These are phyloP conservation scores for Neofusicoccum kwambonambiense DNA, from an alignment of 2,329 filamentous ascomycete species.

Conservation along the genomic window DNA sequence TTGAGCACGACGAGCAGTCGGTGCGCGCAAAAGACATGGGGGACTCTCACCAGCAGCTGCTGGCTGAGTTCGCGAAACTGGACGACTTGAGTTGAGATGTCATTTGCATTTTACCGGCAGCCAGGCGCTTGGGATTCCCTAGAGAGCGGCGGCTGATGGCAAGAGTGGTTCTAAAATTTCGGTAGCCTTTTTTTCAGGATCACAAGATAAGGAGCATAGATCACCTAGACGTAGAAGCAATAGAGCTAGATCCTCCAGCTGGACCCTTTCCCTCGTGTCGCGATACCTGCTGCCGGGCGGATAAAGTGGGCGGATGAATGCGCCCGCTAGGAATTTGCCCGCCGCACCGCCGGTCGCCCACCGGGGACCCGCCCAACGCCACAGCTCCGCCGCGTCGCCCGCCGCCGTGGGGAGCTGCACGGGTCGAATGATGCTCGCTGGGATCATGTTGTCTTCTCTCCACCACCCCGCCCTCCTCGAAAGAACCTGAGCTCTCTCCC, in stretches of 20 bases:
- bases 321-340: background rate
- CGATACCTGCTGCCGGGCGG: background rate
- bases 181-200: background rate
- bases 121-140: background rate
- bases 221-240: background rate
- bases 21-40: background rate
- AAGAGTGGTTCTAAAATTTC: background rate
- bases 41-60: constrained; percentile 5
- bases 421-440: constrained; percentile 3
- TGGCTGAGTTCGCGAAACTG: constrained; percentile 4
- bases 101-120: background rate
- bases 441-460: background rate
- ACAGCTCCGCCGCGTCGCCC: constrained; percentile 6
- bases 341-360: background rate
- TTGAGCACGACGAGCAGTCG: constrained; percentile 12
- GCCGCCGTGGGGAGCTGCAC: background rate
- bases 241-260: constrained; percentile 1
- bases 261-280: background rate
- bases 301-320: constrained; percentile 4
- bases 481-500: background rate
- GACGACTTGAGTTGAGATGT: background rate
- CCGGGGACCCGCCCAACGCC: constrained; percentile 6
- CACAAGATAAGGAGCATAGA: constrained; percentile 14
- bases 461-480: background rate
- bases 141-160: background rate